Percentiles rank a stretch among this genome's conserved stretches.
Evolutionary conservation across 2,329 filamentous ascomycete genomes (phyloP).

Genomic region (Aspergillus persii): DNA sequence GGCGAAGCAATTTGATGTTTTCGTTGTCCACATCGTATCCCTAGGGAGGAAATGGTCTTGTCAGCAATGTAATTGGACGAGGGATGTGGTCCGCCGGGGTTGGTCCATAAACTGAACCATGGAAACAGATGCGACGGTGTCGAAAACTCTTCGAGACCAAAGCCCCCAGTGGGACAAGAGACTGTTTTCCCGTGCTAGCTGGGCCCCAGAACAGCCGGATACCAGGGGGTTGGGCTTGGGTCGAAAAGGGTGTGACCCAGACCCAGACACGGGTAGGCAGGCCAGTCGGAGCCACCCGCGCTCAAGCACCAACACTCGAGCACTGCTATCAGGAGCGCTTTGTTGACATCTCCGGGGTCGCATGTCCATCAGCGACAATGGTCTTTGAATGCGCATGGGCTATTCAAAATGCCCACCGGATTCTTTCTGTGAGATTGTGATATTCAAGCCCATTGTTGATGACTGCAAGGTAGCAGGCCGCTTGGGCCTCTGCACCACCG

Average conservation of each 20-base stretch:
- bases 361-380: neutral
- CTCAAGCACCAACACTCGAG: slow-evolving; percentile 16
- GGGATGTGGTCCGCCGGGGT: slow-evolving; percentile 14
- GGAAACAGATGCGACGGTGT: slow-evolving; percentile 37
- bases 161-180: slow-evolving; percentile 16
- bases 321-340: slow-evolving; percentile 3
- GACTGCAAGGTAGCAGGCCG: neutral
- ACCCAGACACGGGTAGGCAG: slow-evolving; percentile 19
- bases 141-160: slow-evolving; percentile 24
- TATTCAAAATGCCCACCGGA: neutral
- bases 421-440: neutral
- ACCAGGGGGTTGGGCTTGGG: slow-evolving; percentile 9
- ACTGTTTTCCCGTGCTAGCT: slow-evolving; percentile 12
- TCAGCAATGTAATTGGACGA: slow-evolving; percentile 20
- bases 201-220: neutral
- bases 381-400: neutral
- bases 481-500: neutral
- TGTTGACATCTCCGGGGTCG: neutral
- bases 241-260: slow-evolving; percentile 14
- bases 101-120: slow-evolving; percentile 35
- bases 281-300: slow-evolving; percentile 18
- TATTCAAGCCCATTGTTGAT: neutral
- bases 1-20: slow-evolving; percentile 76
- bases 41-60: slow-evolving; percentile 44
- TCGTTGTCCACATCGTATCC: slow-evolving; percentile 72